Base-by-base conservation (phyloP, 108 stramenopile genomes). In the Craspedostauros australis region DNA sequence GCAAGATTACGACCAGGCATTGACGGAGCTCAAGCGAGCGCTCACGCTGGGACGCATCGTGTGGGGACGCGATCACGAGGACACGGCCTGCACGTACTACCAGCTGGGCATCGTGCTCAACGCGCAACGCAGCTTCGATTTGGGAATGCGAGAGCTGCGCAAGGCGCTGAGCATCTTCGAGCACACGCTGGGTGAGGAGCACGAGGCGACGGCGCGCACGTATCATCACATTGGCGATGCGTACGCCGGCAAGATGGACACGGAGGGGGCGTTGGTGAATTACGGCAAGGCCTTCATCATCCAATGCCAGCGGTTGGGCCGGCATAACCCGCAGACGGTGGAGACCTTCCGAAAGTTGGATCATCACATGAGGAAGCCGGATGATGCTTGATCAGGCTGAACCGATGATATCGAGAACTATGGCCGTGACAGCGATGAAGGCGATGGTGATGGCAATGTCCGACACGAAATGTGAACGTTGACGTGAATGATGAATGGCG, bases 171-270 rank as follows among this genome's bases (percentile, higher is more conserved):
- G 46, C 11, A 68, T 68, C 5, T 68, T 68, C 46, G 51, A 54
- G 48, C 53, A 27, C 14, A 42, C 30, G 5, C 39, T 72, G 40
- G 71, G 71, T 15, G 28, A 44, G 28, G 71, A 72, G 18, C 71
- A 72, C 30, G 54, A 62, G 19, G 64, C 65, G 2, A 64, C 63
- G 5, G 71, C 71, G 9, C 63, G 60, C 16, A 66, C 65, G 5
- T 46, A 55, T 24, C 60, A 72, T 41, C 57, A 72, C 53, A 67
- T 72, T 52, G 71, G 71, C 24, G 58, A 68, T 42, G 53, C 66
- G 18, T 54, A 47, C 39, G 57, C 58, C 2, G 66, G 66, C 18
- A 56, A 60, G 46, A 45, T 50, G 29, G 46, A 60, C 25, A 47
- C 66, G 29, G 46, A 51, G 4, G 66, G 31, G 9, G 66, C 66